Evolutionary conservation across 2,329 filamentous ascomycete species (phyloP).

Genomic region (Hypoxylon sp.): DNA sequence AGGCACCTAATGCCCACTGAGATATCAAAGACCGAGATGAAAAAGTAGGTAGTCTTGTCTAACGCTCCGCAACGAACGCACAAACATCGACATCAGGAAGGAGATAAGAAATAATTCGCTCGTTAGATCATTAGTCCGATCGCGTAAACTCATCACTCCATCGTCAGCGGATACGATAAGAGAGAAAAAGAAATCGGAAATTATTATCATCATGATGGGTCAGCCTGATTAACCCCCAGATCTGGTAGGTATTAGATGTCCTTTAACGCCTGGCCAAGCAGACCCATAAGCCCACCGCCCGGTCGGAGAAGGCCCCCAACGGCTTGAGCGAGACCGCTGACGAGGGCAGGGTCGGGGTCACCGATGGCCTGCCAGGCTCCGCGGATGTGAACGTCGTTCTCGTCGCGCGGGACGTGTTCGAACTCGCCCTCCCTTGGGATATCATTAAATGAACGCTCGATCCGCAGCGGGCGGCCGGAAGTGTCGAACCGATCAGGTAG

Average conservation of each 20-base stretch:
- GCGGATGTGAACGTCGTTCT: constrained; percentile 33
- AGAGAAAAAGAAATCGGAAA: background rate
- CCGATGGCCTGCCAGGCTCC: constrained; percentile 34
- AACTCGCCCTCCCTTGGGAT: constrained; percentile 39
- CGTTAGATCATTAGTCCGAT: constrained; percentile 17
- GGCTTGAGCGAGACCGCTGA: constrained; percentile 30
- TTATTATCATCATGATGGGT: background rate
- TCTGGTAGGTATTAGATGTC: constrained; percentile 23
- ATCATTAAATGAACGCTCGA: constrained; percentile 10
- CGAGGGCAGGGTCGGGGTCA: constrained; percentile 30
- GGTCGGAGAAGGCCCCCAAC: constrained; percentile 27
- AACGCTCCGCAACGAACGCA: background rate
- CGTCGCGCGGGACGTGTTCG: constrained; percentile 39
- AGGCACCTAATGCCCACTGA: background rate
- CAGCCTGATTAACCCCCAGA: constrained; percentile 8
- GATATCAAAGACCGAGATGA: background rate
- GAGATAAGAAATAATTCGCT: background rate
- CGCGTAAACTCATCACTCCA: constrained; percentile 13
- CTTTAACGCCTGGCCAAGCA: constrained; percentile 26
- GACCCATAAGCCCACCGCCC: constrained; percentile 15
- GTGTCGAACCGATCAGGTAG: constrained; percentile 51
- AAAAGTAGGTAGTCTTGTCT: background rate
- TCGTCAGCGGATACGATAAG: background rate
- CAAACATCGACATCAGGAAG: constrained; percentile 4
- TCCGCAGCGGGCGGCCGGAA: constrained; percentile 44